Base-by-base conservation (phyloP, 345 rosid genomes). In the Moricandia moricandioides region DNA sequence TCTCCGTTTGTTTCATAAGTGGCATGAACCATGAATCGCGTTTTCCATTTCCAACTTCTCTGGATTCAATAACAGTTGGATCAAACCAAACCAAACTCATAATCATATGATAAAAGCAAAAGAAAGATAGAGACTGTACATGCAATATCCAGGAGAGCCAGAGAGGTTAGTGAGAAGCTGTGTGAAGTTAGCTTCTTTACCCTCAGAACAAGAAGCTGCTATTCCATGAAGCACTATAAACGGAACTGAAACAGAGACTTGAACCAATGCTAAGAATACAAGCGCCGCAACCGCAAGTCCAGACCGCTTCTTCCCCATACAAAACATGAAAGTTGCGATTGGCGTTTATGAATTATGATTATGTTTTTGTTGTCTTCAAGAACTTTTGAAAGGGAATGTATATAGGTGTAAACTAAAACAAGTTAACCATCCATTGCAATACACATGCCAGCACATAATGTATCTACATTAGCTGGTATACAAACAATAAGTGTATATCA, bases 1-100 rank as follows among this genome's bases (percentile, higher is more conserved):
- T 57, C 33, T 80, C 76, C 70, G 86, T 92, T 88, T 94, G 96
- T 63, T 88, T 76, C 26, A 76, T 83, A 16, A 94, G 92, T 78
- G 97, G 88, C 94, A 85, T 85, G 76, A 90, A 88, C 98, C 97
- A 94, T 7, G 98, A 94, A 82, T 94, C 97, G 70, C 86, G 81
- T 27, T 79, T 54, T 72, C 97, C 98, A 83, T 72, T 78, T 69
- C 98, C 98, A 78, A 91, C 60, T 89, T 94, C 98, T 77, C 98
- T 91, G 83, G 9, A 78, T 76, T 34, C 58, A 4, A 24, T 30
- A 69, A 29, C 39, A 34, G 21, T 26, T 35, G 3, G 13, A 49
- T 45, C 52, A 70, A 70, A 70, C 65, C 51, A 61, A 52, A 52
- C n/a, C n/a, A n/a, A n/a, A n/a, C 18, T 49, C 73, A 65, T 59